Evolutionary conservation across 805 yeast species (phyloP).

Genomic region (Scheffersomyces stipitis): DNA sequence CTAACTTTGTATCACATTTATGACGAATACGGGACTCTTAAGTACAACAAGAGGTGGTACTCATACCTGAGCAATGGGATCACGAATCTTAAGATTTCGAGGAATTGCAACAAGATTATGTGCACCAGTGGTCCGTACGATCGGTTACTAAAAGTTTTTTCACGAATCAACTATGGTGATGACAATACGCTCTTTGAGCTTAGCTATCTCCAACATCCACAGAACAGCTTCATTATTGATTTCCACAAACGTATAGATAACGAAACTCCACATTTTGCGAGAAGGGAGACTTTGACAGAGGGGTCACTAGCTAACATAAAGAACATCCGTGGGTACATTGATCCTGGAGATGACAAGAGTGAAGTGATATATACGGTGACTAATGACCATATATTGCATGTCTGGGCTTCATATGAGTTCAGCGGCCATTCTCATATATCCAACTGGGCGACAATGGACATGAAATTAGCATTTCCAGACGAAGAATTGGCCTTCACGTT

Average conservation of each 20-base stretch:
- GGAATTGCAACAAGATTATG: constrained; percentile 61
- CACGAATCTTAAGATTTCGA: constrained; percentile 55
- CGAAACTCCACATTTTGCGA: background rate
- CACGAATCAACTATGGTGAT: constrained; percentile 65
- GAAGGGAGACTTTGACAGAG: constrained; percentile 9
- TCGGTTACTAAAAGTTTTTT: constrained; percentile 73
- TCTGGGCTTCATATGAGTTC: constrained; percentile 68
- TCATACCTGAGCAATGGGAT: constrained; percentile 62
- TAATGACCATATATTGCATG: constrained; percentile 55
- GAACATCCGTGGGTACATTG: constrained; percentile 32
- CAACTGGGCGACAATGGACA: constrained; percentile 52
- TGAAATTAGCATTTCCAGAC: constrained; percentile 10
- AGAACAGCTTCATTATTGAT: constrained; percentile 45
- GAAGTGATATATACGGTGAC: constrained; percentile 62
- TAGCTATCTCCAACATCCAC: constrained; percentile 64
- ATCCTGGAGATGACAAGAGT: constrained; percentile 28
- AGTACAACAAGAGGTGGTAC: constrained; percentile 42
- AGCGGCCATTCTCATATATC: constrained; percentile 58
- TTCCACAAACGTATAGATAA: constrained; percentile 31
- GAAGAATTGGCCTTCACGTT: constrained; percentile 14
- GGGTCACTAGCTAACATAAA: constrained; percentile 34
- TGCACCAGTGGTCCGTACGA: constrained; percentile 67
- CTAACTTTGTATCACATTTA: constrained; percentile 55
- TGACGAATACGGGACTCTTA: constrained; percentile 45
- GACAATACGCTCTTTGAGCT: constrained; percentile 62